These are phyloP conservation scores for Dalbergia oliveri DNA, from an alignment of 306 rosid genomes.

Conservation along the genomic window DNA sequence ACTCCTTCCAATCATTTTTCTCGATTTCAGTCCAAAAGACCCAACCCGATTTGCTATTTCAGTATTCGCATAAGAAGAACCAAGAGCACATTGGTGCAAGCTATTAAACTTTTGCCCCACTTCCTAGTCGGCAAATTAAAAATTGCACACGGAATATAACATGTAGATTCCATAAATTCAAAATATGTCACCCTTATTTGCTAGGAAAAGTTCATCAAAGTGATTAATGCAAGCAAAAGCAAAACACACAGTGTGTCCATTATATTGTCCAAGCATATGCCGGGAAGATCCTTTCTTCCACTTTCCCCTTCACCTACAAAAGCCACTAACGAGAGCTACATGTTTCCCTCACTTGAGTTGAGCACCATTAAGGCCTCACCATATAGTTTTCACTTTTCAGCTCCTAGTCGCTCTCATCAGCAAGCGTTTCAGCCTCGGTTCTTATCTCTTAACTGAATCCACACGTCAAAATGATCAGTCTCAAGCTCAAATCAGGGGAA, in stretches of 20 bases:
- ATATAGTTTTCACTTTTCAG: constrained; percentile 9
- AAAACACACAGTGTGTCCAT: neutral
- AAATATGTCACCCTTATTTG: neutral
- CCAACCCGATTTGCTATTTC: neutral
- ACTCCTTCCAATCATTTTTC: neutral
- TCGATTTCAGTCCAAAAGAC: neutral
- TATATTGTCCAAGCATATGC: constrained; percentile 16
- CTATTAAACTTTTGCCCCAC: constrained; percentile 22
- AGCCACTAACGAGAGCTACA: constrained; percentile 12
- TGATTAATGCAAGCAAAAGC: constrained; percentile 1
- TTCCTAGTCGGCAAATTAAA: neutral
- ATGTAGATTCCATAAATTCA: constrained; percentile 5
- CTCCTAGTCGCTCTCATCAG: neutral
- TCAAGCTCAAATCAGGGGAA: neutral
- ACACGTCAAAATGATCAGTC: neutral
- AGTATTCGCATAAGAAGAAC: neutral
- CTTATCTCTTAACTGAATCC: neutral
- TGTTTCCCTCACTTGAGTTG: constrained; percentile 20
- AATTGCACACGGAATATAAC: constrained; percentile 3
- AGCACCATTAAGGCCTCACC: constrained; percentile 5
- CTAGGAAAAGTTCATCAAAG: too few relatives aligned
- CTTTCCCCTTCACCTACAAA: constrained; percentile 44
- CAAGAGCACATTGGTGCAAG: neutral
- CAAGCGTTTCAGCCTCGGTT: neutral
- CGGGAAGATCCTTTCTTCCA: constrained; percentile 40